Conservation (phyloP, 176 grass and related monocot genomes). For the Hsuehochloa calcarea region DNA sequence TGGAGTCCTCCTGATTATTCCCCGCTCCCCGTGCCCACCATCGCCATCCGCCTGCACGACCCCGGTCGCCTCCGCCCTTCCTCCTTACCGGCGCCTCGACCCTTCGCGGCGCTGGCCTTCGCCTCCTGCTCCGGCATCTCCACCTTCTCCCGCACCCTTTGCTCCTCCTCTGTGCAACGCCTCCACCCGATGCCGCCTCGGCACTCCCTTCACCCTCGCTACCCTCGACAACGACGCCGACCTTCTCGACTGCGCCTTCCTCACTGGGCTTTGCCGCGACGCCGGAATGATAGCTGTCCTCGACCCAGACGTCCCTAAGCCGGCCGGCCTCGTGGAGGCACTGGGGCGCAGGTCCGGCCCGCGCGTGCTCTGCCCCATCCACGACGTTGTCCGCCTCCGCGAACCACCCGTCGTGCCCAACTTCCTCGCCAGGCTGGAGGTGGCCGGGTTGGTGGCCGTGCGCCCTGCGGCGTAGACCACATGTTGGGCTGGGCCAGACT, state of each 20-base stretch:
- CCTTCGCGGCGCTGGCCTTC: slow-evolving; percentile 70
- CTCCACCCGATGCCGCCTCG: slow-evolving; percentile 33
- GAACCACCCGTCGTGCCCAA: too few species aligned
- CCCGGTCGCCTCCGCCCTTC: slow-evolving; percentile 52
- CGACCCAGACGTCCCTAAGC: too few species aligned
- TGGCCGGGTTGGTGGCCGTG: too few species aligned
- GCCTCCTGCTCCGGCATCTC: slow-evolving; percentile 80
- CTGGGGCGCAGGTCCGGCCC: too few species aligned
- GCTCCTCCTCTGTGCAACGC: neutral
- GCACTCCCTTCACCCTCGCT: slow-evolving; percentile 48
- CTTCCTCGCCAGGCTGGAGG: too few species aligned
- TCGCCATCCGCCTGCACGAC: slow-evolving; percentile 44
- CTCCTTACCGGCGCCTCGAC: slow-evolving; percentile 49
- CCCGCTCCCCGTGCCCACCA: slow-evolving; percentile 64
- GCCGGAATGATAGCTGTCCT: too few species aligned
- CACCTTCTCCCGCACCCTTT: slow-evolving; percentile 60
- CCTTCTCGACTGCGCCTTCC: slow-evolving; percentile 48
- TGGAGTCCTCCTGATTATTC: too few species aligned
- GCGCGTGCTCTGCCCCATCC: too few species aligned
- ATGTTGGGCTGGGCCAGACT: too few species aligned
- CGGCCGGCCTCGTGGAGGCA: too few species aligned
- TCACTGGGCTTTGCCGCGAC: slow-evolving; percentile 49
- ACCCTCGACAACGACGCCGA: slow-evolving; percentile 50
- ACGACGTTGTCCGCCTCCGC: too few species aligned
- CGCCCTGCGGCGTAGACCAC: too few species aligned